Evolutionary conservation across 768 basidiomycete species (phyloP), one percentile per base, ranked within the genome.

Genomic region (Kwoniella europaea): DNA sequence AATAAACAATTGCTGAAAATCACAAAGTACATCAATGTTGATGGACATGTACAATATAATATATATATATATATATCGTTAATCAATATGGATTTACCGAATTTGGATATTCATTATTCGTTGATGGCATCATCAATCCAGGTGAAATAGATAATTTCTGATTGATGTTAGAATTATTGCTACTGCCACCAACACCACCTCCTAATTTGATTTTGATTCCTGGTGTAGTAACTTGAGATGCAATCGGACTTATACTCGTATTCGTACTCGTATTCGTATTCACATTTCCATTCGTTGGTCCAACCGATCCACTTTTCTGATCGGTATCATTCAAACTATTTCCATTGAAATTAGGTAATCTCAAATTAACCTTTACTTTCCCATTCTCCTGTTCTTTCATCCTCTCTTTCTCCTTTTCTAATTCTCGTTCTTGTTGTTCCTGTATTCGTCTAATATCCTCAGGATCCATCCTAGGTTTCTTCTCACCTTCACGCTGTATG

Each of bases 401-500:
- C 52, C 52, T 63, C 15, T 54, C 44, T 20, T 27, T 63, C 22
- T 69, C 61, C 41, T 65, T 35, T 35, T 35, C 53, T 42, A 50
- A 41, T 46, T 50, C 22, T 41, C 50, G 42, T 46, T 63, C 22
- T 55, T 59, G 43, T 35, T 65, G 41, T 41, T 65, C 63, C 46
- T 53, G 27, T 42, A 35, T 55, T 59, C 63, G 41, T 43, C 41
- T 15, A 15, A 61, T 43, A 22, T 61, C 59, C 22, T 42, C 41
- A n/a, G 44, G 60, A 13, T 67, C 62, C 43, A 59, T 43, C 10
- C 79, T 24, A 1, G 79, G 77, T 20, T 46, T 44, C n/a, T 61
- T 56, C 62, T 80, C 77, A 20, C 79, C 79, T 59, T 71, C 72
- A 42, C 61, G 68, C 44, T 61, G 63, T 29, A 63, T 56, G 3